These are phyloP conservation scores for Obba rivulosa DNA, from an alignment of 768 basidiomycete genomes.

Conservation along the genomic window DNA sequence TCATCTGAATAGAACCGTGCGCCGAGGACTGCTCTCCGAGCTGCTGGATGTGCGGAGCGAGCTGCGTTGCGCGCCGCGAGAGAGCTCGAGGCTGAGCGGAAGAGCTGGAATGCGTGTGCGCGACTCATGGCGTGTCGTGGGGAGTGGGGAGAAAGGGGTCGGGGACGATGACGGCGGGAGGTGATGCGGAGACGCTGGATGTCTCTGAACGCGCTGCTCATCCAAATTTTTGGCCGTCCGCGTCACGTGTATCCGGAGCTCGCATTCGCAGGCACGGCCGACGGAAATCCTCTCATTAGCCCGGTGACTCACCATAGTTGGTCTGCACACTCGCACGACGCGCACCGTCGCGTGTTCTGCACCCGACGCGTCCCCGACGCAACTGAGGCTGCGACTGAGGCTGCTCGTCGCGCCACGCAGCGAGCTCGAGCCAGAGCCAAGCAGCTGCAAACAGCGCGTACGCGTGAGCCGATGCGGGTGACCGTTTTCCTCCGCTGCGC, in stretches of 20 bases:
- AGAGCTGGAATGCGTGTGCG: constrained; percentile 41
- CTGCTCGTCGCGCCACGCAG: constrained; percentile 3
- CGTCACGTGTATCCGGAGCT: constrained; percentile 10
- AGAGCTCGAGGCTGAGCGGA: constrained; percentile 59
- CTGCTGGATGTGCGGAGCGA: constrained; percentile 29
- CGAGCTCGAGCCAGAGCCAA: constrained; percentile 6
- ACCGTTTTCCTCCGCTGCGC: no score
- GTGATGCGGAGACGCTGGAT: constrained; percentile 10
- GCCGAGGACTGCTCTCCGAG: constrained; percentile 15
- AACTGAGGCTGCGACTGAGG: not conserved
- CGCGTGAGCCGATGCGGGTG: constrained; percentile 5
- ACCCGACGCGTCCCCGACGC: no score
- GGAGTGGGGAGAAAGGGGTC: constrained; percentile 4
- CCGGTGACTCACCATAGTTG: constrained; percentile 5
- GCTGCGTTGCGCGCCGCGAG: constrained; percentile 44
- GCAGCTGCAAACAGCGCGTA: constrained; percentile 12
- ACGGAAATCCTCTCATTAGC: not conserved
- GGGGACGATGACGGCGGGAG: constrained; percentile 13
- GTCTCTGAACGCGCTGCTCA: not conserved
- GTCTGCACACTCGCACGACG: not conserved
- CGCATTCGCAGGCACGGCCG: not conserved
- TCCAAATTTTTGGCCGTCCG: constrained; percentile 12
- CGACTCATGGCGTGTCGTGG: constrained; percentile 41
- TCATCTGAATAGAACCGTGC: constrained; percentile 58
- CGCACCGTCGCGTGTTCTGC: not conserved